Evolutionary conservation across 2,329 filamentous ascomycete species (phyloP).

Genomic region (Apiospora koreana): DNA sequence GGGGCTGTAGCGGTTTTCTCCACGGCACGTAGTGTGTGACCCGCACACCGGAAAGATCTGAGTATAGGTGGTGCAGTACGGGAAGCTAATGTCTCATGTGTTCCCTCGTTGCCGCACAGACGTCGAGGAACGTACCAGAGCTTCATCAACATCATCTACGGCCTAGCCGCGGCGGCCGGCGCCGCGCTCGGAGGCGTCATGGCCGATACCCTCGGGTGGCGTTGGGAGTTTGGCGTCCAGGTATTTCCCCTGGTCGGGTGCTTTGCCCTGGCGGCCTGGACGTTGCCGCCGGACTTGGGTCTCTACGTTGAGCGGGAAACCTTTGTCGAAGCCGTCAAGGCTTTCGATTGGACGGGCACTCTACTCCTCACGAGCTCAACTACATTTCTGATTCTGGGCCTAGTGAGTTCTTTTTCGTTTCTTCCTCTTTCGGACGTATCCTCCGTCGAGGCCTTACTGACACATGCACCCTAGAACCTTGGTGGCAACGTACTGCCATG

Average conservation of each 20-base stretch:
- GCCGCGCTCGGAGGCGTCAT: conserved; percentile 71
- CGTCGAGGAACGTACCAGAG: conserved; percentile 71
- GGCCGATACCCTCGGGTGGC: conserved; percentile 71
- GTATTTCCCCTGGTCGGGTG: conserved; percentile 52
- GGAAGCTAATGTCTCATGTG: background rate
- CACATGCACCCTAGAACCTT: conserved; percentile 45
- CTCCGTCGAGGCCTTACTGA: background rate
- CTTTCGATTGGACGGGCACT: conserved; percentile 60
- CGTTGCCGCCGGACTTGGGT: conserved; percentile 56
- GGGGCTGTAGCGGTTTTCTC: background rate
- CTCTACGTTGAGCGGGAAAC: conserved; percentile 45
- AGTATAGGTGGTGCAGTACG: background rate
- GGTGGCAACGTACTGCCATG: conserved; percentile 65
- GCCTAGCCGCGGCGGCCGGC: conserved; percentile 58
- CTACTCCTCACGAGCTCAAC: conserved; percentile 52
- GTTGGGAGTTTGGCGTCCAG: conserved; percentile 70
- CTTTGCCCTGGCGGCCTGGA: conserved; percentile 44
- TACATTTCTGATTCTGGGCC: conserved; percentile 59
- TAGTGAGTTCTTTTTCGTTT: conserved; percentile 41
- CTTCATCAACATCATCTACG: conserved; percentile 67
- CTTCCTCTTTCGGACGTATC: background rate
- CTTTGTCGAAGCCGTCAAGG: conserved; percentile 49
- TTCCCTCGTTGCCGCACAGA: conserved; percentile 22
- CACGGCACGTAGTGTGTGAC: background rate
- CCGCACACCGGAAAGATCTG: background rate